These are phyloP conservation scores for Fusarium bactridioides DNA, from an alignment of 2,329 filamentous ascomycete genomes.

Conservation along the genomic window DNA sequence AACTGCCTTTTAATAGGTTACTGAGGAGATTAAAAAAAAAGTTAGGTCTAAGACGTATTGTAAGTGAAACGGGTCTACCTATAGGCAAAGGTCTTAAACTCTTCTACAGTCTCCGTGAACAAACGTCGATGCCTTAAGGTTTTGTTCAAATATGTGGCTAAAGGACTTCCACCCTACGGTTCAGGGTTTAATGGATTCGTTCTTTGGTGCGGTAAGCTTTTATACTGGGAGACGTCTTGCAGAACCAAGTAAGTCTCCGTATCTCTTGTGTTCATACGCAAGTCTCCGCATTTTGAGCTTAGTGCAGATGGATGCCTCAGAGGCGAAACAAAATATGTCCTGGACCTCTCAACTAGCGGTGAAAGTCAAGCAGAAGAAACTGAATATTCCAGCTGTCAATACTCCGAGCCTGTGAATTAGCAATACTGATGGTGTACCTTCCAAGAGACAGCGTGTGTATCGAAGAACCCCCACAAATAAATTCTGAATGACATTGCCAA, in stretches of 20 bases:
- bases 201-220: fast-evolving
- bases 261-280: not conserved
- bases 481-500: fast-evolving
- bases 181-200: fast-evolving
- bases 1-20: fast-evolving
- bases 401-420: fast-evolving
- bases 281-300: not conserved
- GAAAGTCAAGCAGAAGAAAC: fast-evolving
- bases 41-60: fast-evolving
- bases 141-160: fast-evolving
- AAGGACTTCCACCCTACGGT: fast-evolving
- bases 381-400: not conserved
- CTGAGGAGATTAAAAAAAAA: not conserved
- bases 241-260: not conserved
- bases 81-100: not conserved
- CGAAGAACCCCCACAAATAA: fast-evolving
- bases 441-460: too few relatives aligned
- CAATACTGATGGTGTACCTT: not conserved
- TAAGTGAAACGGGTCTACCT: too few relatives aligned
- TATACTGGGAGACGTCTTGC: fast-evolving
- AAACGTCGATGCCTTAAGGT: fast-evolving
- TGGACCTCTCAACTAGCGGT: not conserved
- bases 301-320: not conserved
- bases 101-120: fast-evolving
- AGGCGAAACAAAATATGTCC: not conserved